Evolutionary conservation across 495 filamentous ascomycete genomes (phyloP).

Genomic region (Sphaerosporella brunnea): DNA sequence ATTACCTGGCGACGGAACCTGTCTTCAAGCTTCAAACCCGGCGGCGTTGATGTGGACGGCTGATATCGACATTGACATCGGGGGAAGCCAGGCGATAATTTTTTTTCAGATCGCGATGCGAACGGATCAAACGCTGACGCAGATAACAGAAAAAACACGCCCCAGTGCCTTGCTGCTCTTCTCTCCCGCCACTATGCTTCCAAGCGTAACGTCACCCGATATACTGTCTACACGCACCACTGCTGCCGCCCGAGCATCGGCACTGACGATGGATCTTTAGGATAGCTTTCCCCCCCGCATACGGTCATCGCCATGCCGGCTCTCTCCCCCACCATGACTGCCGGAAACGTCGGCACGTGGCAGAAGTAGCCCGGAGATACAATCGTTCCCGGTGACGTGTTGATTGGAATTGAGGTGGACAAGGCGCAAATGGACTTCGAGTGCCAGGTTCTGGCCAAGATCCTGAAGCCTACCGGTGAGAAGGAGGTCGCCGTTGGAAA

Average conservation of each 20-base stretch:
- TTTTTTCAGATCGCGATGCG: too few species aligned
- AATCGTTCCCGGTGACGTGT: slow-evolving; percentile 82
- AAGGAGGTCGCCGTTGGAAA: slow-evolving; percentile 92
- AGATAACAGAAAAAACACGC: slow-evolving; percentile 18
- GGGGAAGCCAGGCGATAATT: too few species aligned
- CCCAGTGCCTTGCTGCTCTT: slow-evolving; percentile 18
- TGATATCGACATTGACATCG: too few species aligned
- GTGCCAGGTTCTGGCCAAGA: slow-evolving; percentile 90
- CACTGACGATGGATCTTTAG: slow-evolving; percentile 4
- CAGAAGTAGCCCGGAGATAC: slow-evolving; percentile 88
- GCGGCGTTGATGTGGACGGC: too few species aligned
- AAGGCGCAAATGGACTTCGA: slow-evolving; percentile 99
- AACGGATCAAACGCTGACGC: too few species aligned
- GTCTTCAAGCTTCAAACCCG: too few species aligned
- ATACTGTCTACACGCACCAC: background rate
- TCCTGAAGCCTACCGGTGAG: slow-evolving; percentile 79
- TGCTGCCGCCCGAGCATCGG: background rate
- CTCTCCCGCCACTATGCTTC: slow-evolving; percentile 59
- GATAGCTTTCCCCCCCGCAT: slow-evolving; percentile 73
- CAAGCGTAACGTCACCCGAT: slow-evolving; percentile 40
- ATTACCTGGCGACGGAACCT: too few species aligned
- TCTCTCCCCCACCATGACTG: slow-evolving; percentile 90
- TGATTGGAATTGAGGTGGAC: slow-evolving; percentile 98
- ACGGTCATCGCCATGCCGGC: slow-evolving; percentile 95
- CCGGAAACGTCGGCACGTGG: slow-evolving; percentile 94